These are phyloP conservation scores for grape (Vitis vinifera) DNA, from an alignment of 164 flowering plant species.

Conservation along the genomic window ASM3070453v1 NC_081813.1:2063001-2063500, in stretches of 20 bases:
- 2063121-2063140: neutral
- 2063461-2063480: constrained; percentile 70
- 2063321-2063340: neutral
- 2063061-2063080: too few relatives aligned
- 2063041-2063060: neutral
- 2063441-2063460: constrained; percentile 44
- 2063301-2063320: neutral
- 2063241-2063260: neutral
- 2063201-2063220: too few relatives aligned
- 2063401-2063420: constrained; percentile 6
- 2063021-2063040: neutral
- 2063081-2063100: neutral
- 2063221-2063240: too few relatives aligned
- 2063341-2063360: neutral
- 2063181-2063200: neutral
- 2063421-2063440: constrained; percentile 40
- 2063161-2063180: too few relatives aligned
- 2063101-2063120: neutral
- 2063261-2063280: neutral
- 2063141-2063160: neutral
- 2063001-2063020: neutral
- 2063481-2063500: constrained; percentile 79
- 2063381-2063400: neutral
- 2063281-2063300: neutral
- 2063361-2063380: neutral